phyloP scores from a whole-genome alignment of 2,329 filamentous ascomycete species.

The Aspergillus flavus region DNA sequence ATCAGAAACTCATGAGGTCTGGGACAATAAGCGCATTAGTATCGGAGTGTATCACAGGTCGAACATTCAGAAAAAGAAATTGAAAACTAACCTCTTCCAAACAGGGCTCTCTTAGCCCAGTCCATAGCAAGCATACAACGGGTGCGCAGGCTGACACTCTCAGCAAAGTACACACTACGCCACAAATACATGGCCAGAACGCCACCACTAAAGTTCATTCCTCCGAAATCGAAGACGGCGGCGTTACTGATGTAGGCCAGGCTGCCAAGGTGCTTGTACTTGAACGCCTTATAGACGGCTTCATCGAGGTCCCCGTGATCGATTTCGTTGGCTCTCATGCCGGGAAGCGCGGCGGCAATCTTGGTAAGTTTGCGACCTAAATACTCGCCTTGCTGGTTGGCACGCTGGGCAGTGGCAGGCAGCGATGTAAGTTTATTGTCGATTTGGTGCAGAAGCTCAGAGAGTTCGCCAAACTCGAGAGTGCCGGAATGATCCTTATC shows the following conservation, averaged over 20 bases:
- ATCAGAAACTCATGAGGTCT: slow-evolving; percentile 59
- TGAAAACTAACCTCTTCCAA: slow-evolving; percentile 79
- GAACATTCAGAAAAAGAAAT: not conserved
- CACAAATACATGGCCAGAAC: slow-evolving; percentile 93
- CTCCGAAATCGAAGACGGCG: slow-evolving; percentile 88
- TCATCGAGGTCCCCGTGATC: slow-evolving; percentile 89
- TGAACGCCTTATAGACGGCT: slow-evolving; percentile 89
- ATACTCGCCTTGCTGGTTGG: slow-evolving; percentile 93
- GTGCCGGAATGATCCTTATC: slow-evolving; percentile 93
- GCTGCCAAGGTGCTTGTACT: slow-evolving; percentile 88
- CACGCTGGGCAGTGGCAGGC: slow-evolving; percentile 92
- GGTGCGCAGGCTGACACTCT: slow-evolving; percentile 92
- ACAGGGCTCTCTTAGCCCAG: slow-evolving; percentile 94
- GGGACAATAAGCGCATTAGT: not conserved
- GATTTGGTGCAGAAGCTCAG: slow-evolving; percentile 86
- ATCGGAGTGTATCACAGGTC: not conserved
- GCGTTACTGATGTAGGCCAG: slow-evolving; percentile 96
- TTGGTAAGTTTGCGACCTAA: slow-evolving; percentile 93
- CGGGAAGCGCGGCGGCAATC: slow-evolving; percentile 75
- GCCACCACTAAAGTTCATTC: slow-evolving; percentile 77
- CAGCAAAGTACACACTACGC: slow-evolving; percentile 95
- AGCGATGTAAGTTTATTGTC: slow-evolving; percentile 93
- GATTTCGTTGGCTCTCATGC: slow-evolving; percentile 76
- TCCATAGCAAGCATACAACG: slow-evolving; percentile 92
- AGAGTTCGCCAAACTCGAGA: slow-evolving; percentile 88